A percentile compares a stretch with the other conserved stretches of the same genome.
phyloP scores from a whole-genome alignment of 2,329 filamentous ascomycete species.

The Exophiala dermatitidis region DNA sequence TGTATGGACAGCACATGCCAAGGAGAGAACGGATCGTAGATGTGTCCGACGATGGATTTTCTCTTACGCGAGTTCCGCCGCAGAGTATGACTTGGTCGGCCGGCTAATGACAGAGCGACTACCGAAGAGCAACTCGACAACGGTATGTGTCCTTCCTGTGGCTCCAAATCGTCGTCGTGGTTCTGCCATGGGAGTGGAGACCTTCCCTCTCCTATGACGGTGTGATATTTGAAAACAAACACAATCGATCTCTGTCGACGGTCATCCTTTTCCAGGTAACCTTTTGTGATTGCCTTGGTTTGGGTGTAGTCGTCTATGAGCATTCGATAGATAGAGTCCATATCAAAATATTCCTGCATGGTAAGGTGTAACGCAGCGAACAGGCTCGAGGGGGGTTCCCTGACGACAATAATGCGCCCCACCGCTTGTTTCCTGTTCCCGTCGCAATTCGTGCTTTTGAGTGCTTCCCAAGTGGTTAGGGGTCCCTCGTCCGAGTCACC shows the following conservation, averaged over 20 bases:
- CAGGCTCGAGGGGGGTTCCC: slow-evolving; percentile 55
- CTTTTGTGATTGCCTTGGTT: slow-evolving; percentile 42
- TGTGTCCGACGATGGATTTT: slow-evolving; percentile 43
- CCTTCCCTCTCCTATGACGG: slow-evolving; percentile 50
- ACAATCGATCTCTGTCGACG: slow-evolving; percentile 52
- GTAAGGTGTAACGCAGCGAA: slow-evolving; percentile 55
- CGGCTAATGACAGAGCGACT: slow-evolving; percentile 52
- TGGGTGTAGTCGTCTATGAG: slow-evolving; percentile 45
- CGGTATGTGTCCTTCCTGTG: slow-evolving; percentile 46
- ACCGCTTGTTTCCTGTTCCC: slow-evolving; percentile 41
- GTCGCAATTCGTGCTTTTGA: slow-evolving; percentile 34
- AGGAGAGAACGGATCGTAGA: slow-evolving; percentile 53
- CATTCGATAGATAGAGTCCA: slow-evolving; percentile 53
- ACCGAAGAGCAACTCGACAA: slow-evolving; percentile 54
- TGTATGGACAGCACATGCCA: slow-evolving; percentile 56
- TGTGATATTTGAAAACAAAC: slow-evolving; percentile 61
- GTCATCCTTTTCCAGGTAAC: slow-evolving; percentile 42
- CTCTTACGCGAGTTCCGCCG: slow-evolving; percentile 46
- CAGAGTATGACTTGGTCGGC: slow-evolving; percentile 45
- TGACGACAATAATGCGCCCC: slow-evolving; percentile 54
- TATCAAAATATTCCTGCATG: slow-evolving; percentile 53
- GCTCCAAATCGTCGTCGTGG: slow-evolving; percentile 42
- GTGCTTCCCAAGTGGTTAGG: slow-evolving; percentile 32
- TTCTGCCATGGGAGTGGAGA: slow-evolving; percentile 55
- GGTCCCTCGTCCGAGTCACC: slow-evolving; percentile 30